Evolutionary conservation across 106 monocot species (phyloP).

Genomic region (Dendrobium catenatum): DNA sequence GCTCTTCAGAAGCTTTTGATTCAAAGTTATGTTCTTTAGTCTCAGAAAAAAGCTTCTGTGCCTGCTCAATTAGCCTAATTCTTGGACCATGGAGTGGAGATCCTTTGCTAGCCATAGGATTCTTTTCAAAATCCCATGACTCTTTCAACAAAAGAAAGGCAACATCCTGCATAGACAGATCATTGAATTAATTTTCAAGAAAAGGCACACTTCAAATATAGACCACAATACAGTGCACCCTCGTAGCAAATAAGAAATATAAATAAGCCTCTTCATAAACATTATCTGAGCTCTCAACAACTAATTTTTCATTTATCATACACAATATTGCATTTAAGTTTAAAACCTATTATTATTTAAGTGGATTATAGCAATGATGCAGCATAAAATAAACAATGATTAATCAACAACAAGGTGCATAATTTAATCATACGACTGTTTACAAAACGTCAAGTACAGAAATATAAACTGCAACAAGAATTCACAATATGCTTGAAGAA

Average conservation of each 20-base stretch:
- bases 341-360: not conserved
- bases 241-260: not conserved
- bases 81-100: conserved; percentile 93
- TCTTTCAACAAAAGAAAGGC: conserved; percentile 87
- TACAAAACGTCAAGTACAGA: not conserved
- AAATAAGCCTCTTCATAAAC: not conserved
- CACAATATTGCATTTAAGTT: not conserved
- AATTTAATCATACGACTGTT: not conserved
- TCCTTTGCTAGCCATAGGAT: conserved; percentile 83
- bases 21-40: conserved; percentile 93
- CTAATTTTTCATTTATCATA: not conserved
- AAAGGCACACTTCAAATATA: not conserved
- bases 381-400: not conserved
- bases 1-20: conserved; percentile 91
- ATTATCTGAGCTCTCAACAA: not conserved
- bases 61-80: conserved; percentile 79
- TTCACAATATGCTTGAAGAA: not conserved
- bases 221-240: not conserved
- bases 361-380: not conserved
- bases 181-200: not conserved
- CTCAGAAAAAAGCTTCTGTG: conserved; percentile 77
- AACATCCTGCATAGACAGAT: conserved; percentile 45
- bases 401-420: not conserved
- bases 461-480: not conserved
- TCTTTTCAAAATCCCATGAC: conserved; percentile 81